phyloP scores from a whole-genome alignment of 1,284 basidiomycete species.

The Anthracocystis setariae region DNA sequence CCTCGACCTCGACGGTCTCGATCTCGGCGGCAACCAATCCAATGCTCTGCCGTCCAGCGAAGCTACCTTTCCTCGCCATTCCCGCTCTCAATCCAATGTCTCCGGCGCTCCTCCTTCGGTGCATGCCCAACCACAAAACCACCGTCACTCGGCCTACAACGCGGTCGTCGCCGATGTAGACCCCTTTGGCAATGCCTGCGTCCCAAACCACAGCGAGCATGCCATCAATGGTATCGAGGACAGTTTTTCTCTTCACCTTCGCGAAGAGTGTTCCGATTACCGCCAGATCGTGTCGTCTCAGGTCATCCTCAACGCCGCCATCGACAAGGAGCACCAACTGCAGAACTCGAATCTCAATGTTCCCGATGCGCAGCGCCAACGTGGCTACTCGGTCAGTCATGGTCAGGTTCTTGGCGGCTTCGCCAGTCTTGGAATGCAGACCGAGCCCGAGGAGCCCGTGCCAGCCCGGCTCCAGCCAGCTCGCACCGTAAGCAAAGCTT shows the following conservation, averaged over 20 bases:
- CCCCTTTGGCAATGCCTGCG: slow-evolving; percentile 9
- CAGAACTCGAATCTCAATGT: slow-evolving; percentile 5
- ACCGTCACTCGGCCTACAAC: slow-evolving; percentile 5
- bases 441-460: slow-evolving; percentile 8
- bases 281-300: slow-evolving; percentile 54
- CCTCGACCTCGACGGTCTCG: slow-evolving; percentile 57
- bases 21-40: slow-evolving; percentile 43
- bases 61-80: slow-evolving; percentile 2
- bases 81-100: slow-evolving; percentile 35
- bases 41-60: slow-evolving; percentile 1
- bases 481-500: slow-evolving; percentile 20
- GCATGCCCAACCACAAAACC: background rate
- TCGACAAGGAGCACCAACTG: slow-evolving; percentile 14
- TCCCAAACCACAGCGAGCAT: background rate
- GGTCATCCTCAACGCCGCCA: slow-evolving; percentile 35
- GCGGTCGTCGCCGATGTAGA: slow-evolving; percentile 5
- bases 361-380: slow-evolving; percentile 5
- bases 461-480: slow-evolving; percentile 13
- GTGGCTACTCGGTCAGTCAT: slow-evolving; percentile 26
- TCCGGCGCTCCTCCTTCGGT: background rate
- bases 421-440: slow-evolving; percentile 39
- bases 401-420: slow-evolving; percentile 45
- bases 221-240: slow-evolving; percentile 34
- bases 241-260: slow-evolving; percentile 57
- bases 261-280: slow-evolving; percentile 53